Base-by-base conservation (phyloP, 306 rosid genomes). In the Pyrus betulifolia region DNA sequence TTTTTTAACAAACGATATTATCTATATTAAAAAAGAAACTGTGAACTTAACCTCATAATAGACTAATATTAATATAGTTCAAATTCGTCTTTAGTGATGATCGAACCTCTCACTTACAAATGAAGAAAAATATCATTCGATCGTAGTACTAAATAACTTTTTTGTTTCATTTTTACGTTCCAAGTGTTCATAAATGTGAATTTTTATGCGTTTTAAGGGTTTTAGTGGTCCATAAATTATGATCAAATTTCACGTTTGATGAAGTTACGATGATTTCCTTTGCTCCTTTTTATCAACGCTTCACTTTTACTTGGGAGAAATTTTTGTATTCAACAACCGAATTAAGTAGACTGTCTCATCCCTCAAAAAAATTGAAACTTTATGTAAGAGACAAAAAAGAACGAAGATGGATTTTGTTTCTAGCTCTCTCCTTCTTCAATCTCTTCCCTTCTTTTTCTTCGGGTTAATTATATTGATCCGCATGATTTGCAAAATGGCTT, bases 51-150 rank as follows among this genome's bases (percentile, higher is more conserved):
- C 0, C 40, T 1, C 2, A 35, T 35, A 35, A 38, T 38, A 2
- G 0, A 2, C 0, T 38, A 38, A 2, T 38, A 7, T 38, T 38
- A 38, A 38, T 38, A 0, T 38, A 0, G 9, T 6, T 35, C 2
- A 35, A 35, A 35, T 35, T 35, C 0, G 0, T 5, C 0, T 5
- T 35, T 6, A 2, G 0, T 0, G 8, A 35, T 0, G 0, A 35
- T 35, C 2, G 0, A 35, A 35, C 8, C 1, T 33, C 0, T 33
- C 1, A 33, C 1, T 6, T 33, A 33, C 1, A 33, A 33, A 1
- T 33, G 38, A 5, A 33, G 8, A 33, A 33, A 1, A 33, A 33
- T 33, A 33, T 33, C 2, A 33, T 8, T 33, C 5, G 0, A 35
- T 5, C 2, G 1, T 33, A 6, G 0, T 35, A 6, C 0, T 35